Conservation (phyloP, 768 basidiomycete genomes). For the Lactarius sanguifluus region DNA sequence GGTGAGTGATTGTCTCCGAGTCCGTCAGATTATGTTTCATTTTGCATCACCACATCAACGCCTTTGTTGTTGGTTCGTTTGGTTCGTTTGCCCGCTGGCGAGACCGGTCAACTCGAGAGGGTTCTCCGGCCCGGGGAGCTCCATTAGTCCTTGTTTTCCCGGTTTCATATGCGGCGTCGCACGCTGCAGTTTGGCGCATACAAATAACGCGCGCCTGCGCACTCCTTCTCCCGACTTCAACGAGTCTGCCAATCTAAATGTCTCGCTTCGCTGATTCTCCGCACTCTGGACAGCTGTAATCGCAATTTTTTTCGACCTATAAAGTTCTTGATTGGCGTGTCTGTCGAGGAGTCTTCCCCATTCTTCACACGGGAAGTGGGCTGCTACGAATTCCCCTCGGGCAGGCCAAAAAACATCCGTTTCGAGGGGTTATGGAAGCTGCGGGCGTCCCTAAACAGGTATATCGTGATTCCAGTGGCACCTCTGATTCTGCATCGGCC, state of each 20-base stretch:
- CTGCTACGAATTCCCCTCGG: neutral
- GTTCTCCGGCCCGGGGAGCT: neutral
- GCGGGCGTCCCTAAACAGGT: constrained; percentile 14
- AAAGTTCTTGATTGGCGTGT: constrained; percentile 9
- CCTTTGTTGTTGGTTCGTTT: neutral
- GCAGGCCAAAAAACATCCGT: neutral
- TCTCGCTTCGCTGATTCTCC: neutral
- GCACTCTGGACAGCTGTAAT: constrained; percentile 7
- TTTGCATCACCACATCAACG: neutral
- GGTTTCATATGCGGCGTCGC: neutral
- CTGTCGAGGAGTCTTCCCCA: neutral
- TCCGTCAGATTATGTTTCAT: neutral
- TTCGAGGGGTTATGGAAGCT: neutral
- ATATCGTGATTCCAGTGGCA: constrained; percentile 12
- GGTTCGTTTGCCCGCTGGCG: neutral
- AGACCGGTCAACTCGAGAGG: neutral
- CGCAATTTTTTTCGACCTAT: neutral
- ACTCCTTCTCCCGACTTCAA: neutral
- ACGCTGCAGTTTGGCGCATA: neutral
- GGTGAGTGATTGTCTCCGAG: neutral
- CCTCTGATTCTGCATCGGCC: neutral
- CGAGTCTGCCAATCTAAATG: neutral
- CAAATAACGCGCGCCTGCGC: neutral
- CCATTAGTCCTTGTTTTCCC: too few species aligned
- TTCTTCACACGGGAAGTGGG: constrained; percentile 5